Percentiles rank a stretch among this genome's conserved stretches.
Conservation (phyloP, 306 rosid species). For the Cicer cuneatum region DNA sequence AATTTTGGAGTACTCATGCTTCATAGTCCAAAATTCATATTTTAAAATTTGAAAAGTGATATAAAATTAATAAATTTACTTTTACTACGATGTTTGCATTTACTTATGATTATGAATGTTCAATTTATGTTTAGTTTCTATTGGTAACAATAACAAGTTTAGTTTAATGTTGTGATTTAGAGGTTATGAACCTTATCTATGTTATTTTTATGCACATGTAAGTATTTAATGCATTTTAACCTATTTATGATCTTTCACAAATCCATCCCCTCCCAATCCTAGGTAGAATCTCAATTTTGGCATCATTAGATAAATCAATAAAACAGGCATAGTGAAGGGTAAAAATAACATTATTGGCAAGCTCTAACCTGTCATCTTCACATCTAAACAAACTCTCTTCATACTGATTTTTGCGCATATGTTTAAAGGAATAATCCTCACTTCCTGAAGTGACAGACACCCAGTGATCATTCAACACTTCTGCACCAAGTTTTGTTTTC, state of each 20-base stretch:
- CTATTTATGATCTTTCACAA: neutral
- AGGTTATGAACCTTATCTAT: neutral
- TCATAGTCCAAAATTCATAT: slow-evolving; percentile 10
- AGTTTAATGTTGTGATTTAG: neutral
- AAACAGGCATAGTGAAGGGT: slow-evolving; percentile 14
- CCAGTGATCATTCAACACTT: slow-evolving; percentile 92
- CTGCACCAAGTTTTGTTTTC: slow-evolving; percentile 81
- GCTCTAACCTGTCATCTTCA: slow-evolving; percentile 94
- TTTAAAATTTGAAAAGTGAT: neutral
- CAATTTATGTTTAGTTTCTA: neutral
- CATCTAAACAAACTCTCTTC: slow-evolving; percentile 99
- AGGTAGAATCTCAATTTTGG: slow-evolving; percentile 7
- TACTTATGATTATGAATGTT: neutral
- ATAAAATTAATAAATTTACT: neutral
- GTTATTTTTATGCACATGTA: neutral
- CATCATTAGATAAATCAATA: neutral
- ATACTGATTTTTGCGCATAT: slow-evolving; percentile 99
- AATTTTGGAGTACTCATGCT: neutral
- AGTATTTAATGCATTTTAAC: neutral
- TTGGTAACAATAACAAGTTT: neutral
- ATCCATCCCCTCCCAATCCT: neutral
- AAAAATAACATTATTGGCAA: slow-evolving; percentile 36
- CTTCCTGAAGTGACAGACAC: slow-evolving; percentile 99
- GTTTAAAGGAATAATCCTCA: slow-evolving; percentile 98
- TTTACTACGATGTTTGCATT: neutral